phyloP scores from a whole-genome alignment of 495 filamentous ascomycete genomes.

The Opeltia flavorubescens region DNA sequence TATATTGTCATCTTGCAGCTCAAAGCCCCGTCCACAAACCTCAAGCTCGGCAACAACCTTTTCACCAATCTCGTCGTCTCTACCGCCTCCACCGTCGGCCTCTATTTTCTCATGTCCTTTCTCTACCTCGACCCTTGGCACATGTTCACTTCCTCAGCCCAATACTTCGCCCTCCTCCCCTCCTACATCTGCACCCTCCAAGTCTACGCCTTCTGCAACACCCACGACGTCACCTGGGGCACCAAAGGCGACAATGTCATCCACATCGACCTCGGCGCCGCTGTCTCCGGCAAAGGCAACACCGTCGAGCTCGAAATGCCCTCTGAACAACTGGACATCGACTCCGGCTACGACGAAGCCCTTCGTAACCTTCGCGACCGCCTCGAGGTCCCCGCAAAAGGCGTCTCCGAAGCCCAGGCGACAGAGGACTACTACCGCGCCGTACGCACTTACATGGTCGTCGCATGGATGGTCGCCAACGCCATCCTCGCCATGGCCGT shows the following conservation, averaged over 20 bases:
- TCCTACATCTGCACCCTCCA: conserved; percentile 94
- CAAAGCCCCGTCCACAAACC: conserved; percentile 30
- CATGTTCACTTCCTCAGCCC: conserved; percentile 87
- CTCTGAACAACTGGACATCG: conserved; percentile 92
- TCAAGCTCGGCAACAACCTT: conserved; percentile 65
- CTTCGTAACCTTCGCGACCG: conserved; percentile 91
- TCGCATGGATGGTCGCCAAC: conserved; percentile 90
- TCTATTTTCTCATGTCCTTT: conserved; percentile 94
- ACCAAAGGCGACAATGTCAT: conserved; percentile 97
- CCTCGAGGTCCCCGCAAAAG: conserved; percentile 56
- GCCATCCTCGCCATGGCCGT: conserved; percentile 87
- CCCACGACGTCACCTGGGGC: conserved; percentile 97
- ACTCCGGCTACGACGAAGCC: conserved; percentile 93
- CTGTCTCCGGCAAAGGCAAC: conserved; percentile 52
- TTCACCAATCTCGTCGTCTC: conserved; percentile 92
- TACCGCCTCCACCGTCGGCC: conserved; percentile 73
- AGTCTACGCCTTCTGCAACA: conserved; percentile 99
- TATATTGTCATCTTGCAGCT: conserved; percentile 80
- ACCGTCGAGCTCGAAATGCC: conserved; percentile 94
- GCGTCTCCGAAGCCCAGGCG: conserved; percentile 58
- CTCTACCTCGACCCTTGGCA: conserved; percentile 98
- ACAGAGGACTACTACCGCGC: conserved; percentile 98
- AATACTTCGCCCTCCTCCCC: conserved; percentile 88
- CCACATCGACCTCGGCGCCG: conserved; percentile 79
- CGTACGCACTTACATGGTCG: conserved; percentile 96